Percentiles rank a stretch among this genome's conserved stretches.
Conservation (phyloP, 1,284 basidiomycete species). For the Ganoderma lingzhi region DNA sequence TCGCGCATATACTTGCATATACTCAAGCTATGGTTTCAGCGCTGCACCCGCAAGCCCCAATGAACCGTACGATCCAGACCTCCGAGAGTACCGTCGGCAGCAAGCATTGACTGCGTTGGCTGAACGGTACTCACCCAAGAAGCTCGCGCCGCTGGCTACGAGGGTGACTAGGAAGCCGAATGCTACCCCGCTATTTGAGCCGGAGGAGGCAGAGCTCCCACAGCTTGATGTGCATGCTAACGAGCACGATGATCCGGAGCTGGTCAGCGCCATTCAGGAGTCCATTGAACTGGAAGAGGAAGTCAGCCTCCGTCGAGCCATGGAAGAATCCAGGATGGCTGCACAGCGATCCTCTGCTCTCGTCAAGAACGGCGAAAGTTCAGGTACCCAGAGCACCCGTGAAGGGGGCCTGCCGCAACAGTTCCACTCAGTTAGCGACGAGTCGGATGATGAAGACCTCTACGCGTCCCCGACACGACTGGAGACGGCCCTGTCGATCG, state of each 20-base stretch:
- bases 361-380: slow-evolving; percentile 34
- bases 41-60: slow-evolving; percentile 7
- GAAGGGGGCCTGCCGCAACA: slow-evolving; percentile 19
- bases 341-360: slow-evolving; percentile 13
- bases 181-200: slow-evolving; percentile 61
- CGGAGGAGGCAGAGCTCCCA: slow-evolving; percentile 56
- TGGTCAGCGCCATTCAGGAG: slow-evolving; percentile 67
- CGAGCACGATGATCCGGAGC: slow-evolving; percentile 55
- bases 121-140: slow-evolving; percentile 59
- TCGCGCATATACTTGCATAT: not conserved
- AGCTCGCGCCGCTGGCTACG: slow-evolving; percentile 43
- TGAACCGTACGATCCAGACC: slow-evolving; percentile 63
- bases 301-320: slow-evolving; percentile 39
- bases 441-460: slow-evolving; percentile 47
- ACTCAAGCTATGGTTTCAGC: not conserved
- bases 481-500: slow-evolving; percentile 71
- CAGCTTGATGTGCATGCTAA: slow-evolving; percentile 23
- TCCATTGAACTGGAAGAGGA: slow-evolving; percentile 55
- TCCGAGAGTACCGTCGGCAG: slow-evolving; percentile 70
- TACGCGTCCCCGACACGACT: slow-evolving; percentile 61
- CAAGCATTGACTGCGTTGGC: slow-evolving; percentile 75
- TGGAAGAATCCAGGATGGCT: slow-evolving; percentile 40
- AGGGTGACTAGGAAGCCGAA: slow-evolving; percentile 43
- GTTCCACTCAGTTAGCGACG: slow-evolving; percentile 19
- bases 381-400: slow-evolving; percentile 16